These are phyloP conservation scores for Claviceps pusilla DNA, from an alignment of 2,329 filamentous ascomycete genomes.

Conservation along the genomic window DNA sequence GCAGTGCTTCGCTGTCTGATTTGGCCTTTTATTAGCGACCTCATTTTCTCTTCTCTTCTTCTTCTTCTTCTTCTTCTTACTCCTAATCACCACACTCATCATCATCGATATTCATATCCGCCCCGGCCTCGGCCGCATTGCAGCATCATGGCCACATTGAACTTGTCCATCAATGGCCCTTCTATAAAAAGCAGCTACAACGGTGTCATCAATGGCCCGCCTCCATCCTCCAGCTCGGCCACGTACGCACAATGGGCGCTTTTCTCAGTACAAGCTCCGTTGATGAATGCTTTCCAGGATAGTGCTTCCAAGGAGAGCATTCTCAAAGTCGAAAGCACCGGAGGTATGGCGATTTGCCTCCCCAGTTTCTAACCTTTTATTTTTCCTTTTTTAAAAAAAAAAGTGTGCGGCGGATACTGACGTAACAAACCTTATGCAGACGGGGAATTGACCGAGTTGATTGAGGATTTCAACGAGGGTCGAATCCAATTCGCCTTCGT, in stretches of 20 bases:
- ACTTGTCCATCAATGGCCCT: constrained; percentile 63
- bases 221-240: constrained; percentile 46
- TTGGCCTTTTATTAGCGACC: not conserved
- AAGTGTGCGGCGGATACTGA: constrained; percentile 8
- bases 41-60: not conserved
- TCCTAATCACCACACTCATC: too few species aligned
- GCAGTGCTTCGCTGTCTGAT: not conserved
- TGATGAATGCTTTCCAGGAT: constrained; percentile 87
- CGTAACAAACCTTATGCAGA: constrained; percentile 36
- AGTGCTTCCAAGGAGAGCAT: constrained; percentile 78
- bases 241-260: constrained; percentile 89
- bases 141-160: constrained; percentile 58
- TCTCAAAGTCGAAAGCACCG: constrained; percentile 82
- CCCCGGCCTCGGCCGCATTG: not conserved
- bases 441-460: constrained; percentile 75
- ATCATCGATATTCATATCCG: not conserved
- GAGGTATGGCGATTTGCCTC: constrained; percentile 39
- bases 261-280: constrained; percentile 81
- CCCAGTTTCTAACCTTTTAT: not conserved
- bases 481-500: constrained; percentile 93
- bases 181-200: constrained; percentile 73
- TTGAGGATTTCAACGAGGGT: constrained; percentile 94
- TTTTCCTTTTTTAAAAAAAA: not conserved
- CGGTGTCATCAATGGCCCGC: constrained; percentile 38
- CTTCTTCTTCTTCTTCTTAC: too few species aligned